Conservation (phyloP, 345 rosid species). For the Eucalyptus grandis region DNA sequence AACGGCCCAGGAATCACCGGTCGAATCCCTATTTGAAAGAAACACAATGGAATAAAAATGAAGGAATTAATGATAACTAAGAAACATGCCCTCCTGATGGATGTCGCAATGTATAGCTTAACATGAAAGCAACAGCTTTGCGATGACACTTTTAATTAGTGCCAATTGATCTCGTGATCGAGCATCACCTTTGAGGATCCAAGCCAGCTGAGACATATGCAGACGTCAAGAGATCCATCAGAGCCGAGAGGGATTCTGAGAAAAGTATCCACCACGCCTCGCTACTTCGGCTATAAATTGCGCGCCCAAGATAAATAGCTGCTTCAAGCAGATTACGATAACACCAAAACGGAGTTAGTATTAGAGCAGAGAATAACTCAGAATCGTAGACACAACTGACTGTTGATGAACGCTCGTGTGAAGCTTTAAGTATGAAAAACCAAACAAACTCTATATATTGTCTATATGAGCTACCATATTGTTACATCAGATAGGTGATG, state of each 20-base stretch:
- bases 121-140: background rate
- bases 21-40: slow-evolving; percentile 6
- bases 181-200: slow-evolving; percentile 34
- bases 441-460: background rate
- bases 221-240: slow-evolving; percentile 17
- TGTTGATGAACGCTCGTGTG: background rate
- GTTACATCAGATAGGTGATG: background rate
- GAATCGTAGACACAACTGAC: background rate
- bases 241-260: slow-evolving; percentile 16
- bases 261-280: slow-evolving; percentile 32
- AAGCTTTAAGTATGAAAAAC: background rate
- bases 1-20: slow-evolving; percentile 14
- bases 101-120: background rate
- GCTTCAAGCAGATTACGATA: background rate
- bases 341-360: background rate
- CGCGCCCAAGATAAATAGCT: slow-evolving; percentile 33
- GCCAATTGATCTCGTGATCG: background rate
- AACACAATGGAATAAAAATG: background rate
- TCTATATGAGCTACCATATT: background rate
- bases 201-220: slow-evolving; percentile 25
- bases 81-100: background rate
- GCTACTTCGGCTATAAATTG: slow-evolving; percentile 36
- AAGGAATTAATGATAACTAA: background rate
- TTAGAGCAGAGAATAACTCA: background rate
- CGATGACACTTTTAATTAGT: background rate